Conservation (phyloP, 2,329 filamentous ascomycete species). For the Fusarium fracticaudum region DNA sequence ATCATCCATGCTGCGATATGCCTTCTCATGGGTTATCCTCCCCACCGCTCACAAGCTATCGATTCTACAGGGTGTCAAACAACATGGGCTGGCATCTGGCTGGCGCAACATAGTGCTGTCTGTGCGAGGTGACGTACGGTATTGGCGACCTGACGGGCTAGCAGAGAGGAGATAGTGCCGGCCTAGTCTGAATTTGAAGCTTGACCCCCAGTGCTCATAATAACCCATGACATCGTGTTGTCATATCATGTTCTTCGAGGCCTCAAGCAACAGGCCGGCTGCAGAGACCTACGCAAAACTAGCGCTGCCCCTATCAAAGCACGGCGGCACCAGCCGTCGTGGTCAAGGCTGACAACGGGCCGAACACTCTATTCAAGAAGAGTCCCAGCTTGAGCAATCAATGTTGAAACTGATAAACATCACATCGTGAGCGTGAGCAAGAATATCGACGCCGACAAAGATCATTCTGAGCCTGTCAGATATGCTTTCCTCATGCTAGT, state of each 20-base stretch:
- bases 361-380: conserved; percentile 4
- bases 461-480: neutral
- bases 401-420: neutral
- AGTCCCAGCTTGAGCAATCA: neutral
- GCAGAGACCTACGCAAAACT: conserved; percentile 36
- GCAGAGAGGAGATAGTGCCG: conserved; percentile 20
- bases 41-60: conserved; percentile 19
- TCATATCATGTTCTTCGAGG: conserved; percentile 40
- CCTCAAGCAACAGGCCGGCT: conserved; percentile 17
- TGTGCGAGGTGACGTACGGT: conserved; percentile 36
- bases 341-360: conserved; percentile 27
- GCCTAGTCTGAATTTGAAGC: conserved; percentile 16
- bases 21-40: conserved; percentile 18
- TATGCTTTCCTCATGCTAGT: neutral
- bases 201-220: conserved; percentile 24
- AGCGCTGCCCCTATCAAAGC: conserved; percentile 30
- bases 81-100: conserved; percentile 18
- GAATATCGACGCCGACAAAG: neutral
- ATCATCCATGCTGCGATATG: conserved; percentile 17
- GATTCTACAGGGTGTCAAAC: conserved; percentile 15
- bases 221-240: conserved; percentile 29
- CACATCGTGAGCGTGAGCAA: neutral
- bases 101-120: conserved; percentile 16
- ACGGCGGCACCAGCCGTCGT: conserved; percentile 31
- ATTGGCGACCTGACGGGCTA: conserved; percentile 9